Evolutionary conservation across 257 asterid genomes (phyloP).

Genomic region (Solanum peruvianum): DNA sequence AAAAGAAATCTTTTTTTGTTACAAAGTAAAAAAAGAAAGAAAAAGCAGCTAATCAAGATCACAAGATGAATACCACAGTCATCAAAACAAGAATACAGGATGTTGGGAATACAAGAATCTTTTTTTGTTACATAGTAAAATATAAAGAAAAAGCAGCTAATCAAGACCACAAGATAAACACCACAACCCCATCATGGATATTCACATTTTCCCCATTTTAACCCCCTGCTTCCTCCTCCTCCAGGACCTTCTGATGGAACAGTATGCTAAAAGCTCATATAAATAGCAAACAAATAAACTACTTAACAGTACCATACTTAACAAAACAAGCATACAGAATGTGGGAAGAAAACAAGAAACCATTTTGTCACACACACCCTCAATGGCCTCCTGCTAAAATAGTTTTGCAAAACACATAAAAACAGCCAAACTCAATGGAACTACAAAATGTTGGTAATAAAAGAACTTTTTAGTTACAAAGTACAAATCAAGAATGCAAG

Average conservation of each 20-base stretch:
- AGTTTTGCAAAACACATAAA: not conserved
- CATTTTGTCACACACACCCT: not conserved
- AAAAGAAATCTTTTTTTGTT: too few species aligned
- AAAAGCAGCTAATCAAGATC: too few species aligned
- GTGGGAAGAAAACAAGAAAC: not conserved
- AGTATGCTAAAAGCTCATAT: not conserved
- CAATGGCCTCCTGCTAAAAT: not conserved
- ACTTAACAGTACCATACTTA: not conserved
- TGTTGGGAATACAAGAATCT: too few species aligned
- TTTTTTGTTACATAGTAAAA: not conserved
- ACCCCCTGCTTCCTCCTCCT: not conserved
- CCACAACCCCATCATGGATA: conserved; percentile 10
- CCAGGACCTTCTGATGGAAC: not conserved
- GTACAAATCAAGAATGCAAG: too few species aligned
- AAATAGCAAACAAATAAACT: not conserved
- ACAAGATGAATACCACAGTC: not conserved
- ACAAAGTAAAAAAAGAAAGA: too few species aligned
- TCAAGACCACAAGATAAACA: conserved; percentile 7
- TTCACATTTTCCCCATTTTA: not conserved
- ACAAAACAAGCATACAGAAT: not conserved
- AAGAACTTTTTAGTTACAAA: not conserved
- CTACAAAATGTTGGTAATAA: not conserved
- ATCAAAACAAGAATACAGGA: not conserved
- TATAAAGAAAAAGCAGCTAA: not conserved
- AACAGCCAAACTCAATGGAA: not conserved